Evolutionary conservation across 768 basidiomycete genomes (phyloP).

Genomic region (Inosperma sp.): DNA sequence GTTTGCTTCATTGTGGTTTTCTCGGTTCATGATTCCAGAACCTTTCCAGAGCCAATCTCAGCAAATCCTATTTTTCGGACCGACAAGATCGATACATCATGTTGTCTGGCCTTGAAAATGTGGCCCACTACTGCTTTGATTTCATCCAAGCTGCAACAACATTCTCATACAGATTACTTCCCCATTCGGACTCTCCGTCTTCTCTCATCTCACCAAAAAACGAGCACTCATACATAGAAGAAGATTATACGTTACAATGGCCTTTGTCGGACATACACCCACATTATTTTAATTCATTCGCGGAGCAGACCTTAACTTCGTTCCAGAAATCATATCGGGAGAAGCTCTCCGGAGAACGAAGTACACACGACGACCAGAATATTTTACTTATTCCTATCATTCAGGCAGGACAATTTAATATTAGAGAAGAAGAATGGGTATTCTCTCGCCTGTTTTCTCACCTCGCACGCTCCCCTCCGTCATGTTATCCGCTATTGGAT

Average conservation of each 20-base stretch:
- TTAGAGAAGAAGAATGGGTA: conserved; percentile 78
- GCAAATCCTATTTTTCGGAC: conserved; percentile 88
- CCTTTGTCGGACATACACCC: conserved; percentile 60
- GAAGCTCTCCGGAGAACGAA: background rate
- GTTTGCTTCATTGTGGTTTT: conserved; percentile 17
- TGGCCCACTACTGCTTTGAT: conserved; percentile 81
- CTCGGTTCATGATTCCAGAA: background rate
- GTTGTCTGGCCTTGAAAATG: conserved; percentile 51
- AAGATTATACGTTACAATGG: conserved; percentile 61
- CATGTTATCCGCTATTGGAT: conserved; percentile 51
- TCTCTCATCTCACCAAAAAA: conserved; percentile 5
- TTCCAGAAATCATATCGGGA: conserved; percentile 51
- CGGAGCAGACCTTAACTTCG: conserved; percentile 46
- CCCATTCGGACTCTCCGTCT: conserved; percentile 11
- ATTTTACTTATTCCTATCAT: conserved; percentile 76
- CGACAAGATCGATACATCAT: conserved; percentile 93
- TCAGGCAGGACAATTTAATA: conserved; percentile 82
- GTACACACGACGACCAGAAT: conserved; percentile 16
- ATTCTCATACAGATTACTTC: conserved; percentile 65
- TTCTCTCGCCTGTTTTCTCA: conserved; percentile 56
- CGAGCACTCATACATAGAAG: conserved; percentile 31
- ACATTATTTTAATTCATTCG: conserved; percentile 60
- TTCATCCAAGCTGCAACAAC: conserved; percentile 64
- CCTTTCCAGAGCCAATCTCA: conserved; percentile 78
- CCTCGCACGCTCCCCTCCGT: conserved; percentile 24